Percentiles rank a stretch among this genome's conserved stretches.
Evolutionary conservation across 2,329 filamentous ascomycete genomes (phyloP).

Genomic region (Aspergillus fumigatiaffinis): DNA sequence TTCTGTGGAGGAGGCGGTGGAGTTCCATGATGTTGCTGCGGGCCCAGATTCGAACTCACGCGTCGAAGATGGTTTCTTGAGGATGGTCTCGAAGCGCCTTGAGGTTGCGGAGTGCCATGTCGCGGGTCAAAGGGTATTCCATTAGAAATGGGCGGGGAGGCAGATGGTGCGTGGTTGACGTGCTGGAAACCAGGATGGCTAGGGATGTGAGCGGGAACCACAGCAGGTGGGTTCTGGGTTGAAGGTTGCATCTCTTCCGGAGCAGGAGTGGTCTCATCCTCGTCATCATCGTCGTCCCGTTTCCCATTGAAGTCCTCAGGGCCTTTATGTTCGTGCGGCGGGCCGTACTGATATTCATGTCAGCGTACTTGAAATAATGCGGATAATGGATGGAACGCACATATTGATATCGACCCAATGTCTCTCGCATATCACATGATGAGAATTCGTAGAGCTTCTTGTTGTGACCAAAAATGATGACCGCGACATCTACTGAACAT

Average conservation of each 20-base stretch:
- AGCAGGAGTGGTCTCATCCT: constrained; percentile 69
- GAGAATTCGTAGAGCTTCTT: constrained; percentile 99
- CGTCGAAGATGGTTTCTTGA: constrained; percentile 78
- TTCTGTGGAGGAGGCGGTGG: constrained; percentile 56
- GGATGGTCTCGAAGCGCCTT: constrained; percentile 68
- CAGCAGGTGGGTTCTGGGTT: constrained; percentile 49
- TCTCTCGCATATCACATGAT: constrained; percentile 86
- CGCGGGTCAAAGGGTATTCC: constrained; percentile 67
- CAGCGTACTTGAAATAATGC: constrained; percentile 1
- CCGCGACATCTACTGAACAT: constrained; percentile 96
- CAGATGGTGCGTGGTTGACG: constrained; percentile 78
- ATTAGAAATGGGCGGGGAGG: constrained; percentile 82
- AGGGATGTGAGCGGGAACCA: constrained; percentile 69
- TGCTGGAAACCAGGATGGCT: constrained; percentile 69
- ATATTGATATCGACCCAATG: constrained; percentile 83
- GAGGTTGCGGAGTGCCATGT: constrained; percentile 77
- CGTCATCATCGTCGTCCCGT: constrained; percentile 71
- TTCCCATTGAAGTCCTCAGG: constrained; percentile 86
- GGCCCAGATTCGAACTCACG: constrained; percentile 68
- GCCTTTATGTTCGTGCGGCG: constrained; percentile 92
- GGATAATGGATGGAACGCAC: constrained; percentile 53
- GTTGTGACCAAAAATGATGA: constrained; percentile 98
- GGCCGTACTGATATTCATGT: constrained; percentile 66
- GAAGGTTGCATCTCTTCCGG: constrained; percentile 59
- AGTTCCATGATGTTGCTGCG: constrained; percentile 59